Evolutionary conservation across 148 eudicot genomes (phyloP).

Genomic region (Mesembryanthemum crystallinum): DNA sequence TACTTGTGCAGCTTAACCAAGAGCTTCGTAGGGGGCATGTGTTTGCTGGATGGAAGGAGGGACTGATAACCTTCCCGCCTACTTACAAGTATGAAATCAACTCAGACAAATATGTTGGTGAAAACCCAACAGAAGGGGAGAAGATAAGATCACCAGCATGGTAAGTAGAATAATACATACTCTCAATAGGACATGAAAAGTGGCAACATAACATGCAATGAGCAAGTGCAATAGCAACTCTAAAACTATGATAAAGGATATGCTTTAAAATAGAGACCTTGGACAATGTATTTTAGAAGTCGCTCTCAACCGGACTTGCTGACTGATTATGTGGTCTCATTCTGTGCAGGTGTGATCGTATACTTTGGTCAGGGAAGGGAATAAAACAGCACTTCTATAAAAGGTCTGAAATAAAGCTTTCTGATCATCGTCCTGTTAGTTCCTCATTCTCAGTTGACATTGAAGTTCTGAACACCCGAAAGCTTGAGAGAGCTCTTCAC

Average conservation of each 20-base stretch:
- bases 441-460: constrained; percentile 74
- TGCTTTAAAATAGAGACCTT: not conserved
- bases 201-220: not conserved
- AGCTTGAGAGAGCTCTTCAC: constrained; percentile 74
- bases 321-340: constrained; percentile 2
- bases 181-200: not conserved
- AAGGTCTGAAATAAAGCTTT: constrained; percentile 60
- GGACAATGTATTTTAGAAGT: not conserved
- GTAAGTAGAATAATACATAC: constrained; percentile 39
- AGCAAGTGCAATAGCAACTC: not conserved
- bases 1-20: constrained; percentile 50
- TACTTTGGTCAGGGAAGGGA: constrained; percentile 87
- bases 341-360: constrained; percentile 84
- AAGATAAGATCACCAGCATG: constrained; percentile 95
- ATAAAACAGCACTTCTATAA: constrained; percentile 70
- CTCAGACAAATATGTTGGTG: constrained; percentile 78
- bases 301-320: not conserved
- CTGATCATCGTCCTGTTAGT: constrained; percentile 94
- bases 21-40: constrained; percentile 71
- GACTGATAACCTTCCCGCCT: constrained; percentile 71
- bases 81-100: constrained; percentile 84
- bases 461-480: constrained; percentile 68
- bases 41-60: constrained; percentile 92
- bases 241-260: not conserved
- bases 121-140: constrained; percentile 83